These are phyloP conservation scores for Pythium aristosporum DNA, from an alignment of 352 stramenopile genomes.

Conservation along the genomic window DNA sequence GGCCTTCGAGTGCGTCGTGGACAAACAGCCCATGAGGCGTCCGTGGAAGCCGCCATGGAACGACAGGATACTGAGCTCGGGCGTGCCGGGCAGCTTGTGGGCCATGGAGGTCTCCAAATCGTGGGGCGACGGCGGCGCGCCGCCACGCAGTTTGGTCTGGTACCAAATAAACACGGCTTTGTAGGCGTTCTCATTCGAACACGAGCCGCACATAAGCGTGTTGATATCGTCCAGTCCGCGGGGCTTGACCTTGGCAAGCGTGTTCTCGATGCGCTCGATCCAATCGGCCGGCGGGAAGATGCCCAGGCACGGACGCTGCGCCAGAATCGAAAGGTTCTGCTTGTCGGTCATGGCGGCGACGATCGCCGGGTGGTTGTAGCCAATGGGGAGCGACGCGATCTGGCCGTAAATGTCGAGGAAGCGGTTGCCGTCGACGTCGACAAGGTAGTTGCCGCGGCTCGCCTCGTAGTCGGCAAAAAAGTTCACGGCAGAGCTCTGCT, in stretches of 20 bases:
- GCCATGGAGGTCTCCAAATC: slow-evolving; percentile 74
- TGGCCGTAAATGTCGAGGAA: slow-evolving; percentile 85
- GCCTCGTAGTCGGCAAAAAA: slow-evolving; percentile 81
- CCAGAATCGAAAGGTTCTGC: slow-evolving; percentile 65
- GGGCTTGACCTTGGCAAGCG: slow-evolving; percentile 57
- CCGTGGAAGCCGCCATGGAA: slow-evolving; percentile 84
- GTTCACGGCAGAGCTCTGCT: slow-evolving; percentile 67
- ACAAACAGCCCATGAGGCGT: slow-evolving; percentile 74
- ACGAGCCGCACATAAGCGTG: slow-evolving; percentile 87
- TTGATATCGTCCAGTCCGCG: slow-evolving; percentile 65
- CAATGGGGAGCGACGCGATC: slow-evolving; percentile 80
- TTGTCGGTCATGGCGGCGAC: slow-evolving; percentile 57
- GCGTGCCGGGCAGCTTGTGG: slow-evolving; percentile 64
- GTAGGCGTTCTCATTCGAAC: slow-evolving; percentile 86
- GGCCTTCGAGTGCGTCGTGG: slow-evolving; percentile 82
- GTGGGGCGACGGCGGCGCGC: slow-evolving; percentile 48
- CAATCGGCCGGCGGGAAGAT: slow-evolving; percentile 78
- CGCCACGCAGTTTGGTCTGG: slow-evolving; percentile 67
- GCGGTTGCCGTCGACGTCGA: slow-evolving; percentile 83
- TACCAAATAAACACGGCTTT: slow-evolving; percentile 90
- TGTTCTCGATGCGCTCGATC: slow-evolving; percentile 65
- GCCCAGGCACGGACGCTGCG: slow-evolving; percentile 71
- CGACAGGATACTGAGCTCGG: slow-evolving; percentile 78
- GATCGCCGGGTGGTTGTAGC: slow-evolving; percentile 86
- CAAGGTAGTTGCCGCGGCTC: slow-evolving; percentile 82